phyloP scores from a whole-genome alignment of 805 yeast species.

The Suhomyces pyralidae region DNA sequence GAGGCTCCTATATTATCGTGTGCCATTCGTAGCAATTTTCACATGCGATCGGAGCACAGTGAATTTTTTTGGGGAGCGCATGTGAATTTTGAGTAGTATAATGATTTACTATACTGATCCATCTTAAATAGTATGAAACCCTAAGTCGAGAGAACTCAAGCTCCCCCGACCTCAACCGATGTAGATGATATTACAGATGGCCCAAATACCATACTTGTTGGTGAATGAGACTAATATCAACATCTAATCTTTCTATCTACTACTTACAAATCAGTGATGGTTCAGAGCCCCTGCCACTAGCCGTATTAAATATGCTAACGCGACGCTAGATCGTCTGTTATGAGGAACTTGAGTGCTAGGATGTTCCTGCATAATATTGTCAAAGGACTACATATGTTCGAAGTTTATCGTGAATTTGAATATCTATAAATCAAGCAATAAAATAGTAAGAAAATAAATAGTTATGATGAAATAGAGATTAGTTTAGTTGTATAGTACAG shows the following conservation, averaged over 20 bases:
- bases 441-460: constrained; percentile 2
- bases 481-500: not conserved
- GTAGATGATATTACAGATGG: not conserved
- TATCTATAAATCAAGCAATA: constrained; percentile 2
- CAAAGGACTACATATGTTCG: not conserved
- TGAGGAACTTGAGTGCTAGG: not conserved
- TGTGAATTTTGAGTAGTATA: not conserved
- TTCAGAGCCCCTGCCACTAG: not conserved
- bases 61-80: not conserved
- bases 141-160: not conserved
- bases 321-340: not conserved
- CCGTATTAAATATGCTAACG: not conserved
- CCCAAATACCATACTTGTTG: not conserved
- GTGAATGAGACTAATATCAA: not conserved
- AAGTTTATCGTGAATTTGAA: not conserved
- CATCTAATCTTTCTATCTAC: not conserved
- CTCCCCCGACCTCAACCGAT: not conserved
- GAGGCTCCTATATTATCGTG: not conserved
- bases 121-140: too few relatives aligned
- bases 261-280: not conserved
- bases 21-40: not conserved
- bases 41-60: not conserved
- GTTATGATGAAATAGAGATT: not conserved
- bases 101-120: not conserved
- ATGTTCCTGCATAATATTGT: not conserved